Base-by-base conservation (phyloP, 495 filamentous ascomycete species). In the Clavariopsis aquatica region DNA sequence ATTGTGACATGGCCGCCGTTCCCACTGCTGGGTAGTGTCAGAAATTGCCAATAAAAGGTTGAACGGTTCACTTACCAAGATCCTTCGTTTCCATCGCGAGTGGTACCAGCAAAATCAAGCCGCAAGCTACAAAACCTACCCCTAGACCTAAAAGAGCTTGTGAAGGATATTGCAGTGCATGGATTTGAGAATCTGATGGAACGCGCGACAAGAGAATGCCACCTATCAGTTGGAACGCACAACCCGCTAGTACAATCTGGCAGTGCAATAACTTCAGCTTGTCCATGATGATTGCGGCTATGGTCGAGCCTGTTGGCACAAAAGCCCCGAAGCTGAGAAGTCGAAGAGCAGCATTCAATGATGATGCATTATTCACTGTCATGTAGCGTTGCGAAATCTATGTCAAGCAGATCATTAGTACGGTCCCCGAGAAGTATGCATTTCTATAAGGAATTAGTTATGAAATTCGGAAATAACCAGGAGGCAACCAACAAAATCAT, bases 381-480 rank as follows among this genome's bases (percentile, higher is more conserved):
- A 31, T 49, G 38, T 47, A 60, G 57, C 57, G 57, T 34, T 60
- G 43, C 12, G 43, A 43, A 12, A 60, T 46, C 23, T 60, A 43
- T 13, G 49, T 26, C 2, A 60, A 23, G 26, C 57, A 60, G 41
- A 60, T 22, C 12, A 49, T 46, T 13, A 46, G 26, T 8, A 49
- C 41, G 6, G 17, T 15, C 4, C 57, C 57, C 6, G 38, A 20
- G 7, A 60, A 34, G 20, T 29, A 49, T 13, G 43, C 22, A 22
- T 49, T 60, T n/a, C n/a, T n/a, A n/a, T n/a, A n/a, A n/a, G n/a
- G n/a, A n/a, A n/a, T n/a, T n/a, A n/a, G n/a, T n/a, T n/a, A n/a
- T n/a, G n/a, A n/a, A n/a, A n/a, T n/a, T n/a, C n/a, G n/a, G n/a
- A n/a, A n/a, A n/a, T n/a, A n/a, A n/a, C n/a, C n/a, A n/a, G n/a